Evolutionary conservation across 2,329 filamentous ascomycete genomes (phyloP), one percentile per base, ranked within the genome.

Genomic region (Cercospora sp.): DNA sequence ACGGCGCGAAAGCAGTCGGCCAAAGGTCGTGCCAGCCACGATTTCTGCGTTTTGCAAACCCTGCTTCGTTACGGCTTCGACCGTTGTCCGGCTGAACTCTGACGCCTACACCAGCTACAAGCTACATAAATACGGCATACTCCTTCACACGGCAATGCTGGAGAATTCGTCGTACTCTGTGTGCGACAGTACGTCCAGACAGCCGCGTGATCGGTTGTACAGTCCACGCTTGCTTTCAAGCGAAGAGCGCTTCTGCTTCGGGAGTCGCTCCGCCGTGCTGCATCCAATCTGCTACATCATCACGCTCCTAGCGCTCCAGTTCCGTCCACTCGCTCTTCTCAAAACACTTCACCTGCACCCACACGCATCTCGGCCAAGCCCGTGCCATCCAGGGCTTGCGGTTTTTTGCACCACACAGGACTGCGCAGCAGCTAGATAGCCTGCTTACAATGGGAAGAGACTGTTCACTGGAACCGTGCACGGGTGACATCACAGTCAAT

Each of bases 321-420:
- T 51, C 26, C 51, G 16, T 63, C 60, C 65, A 64, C 60, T 64
- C 65, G 18, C 42, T 36, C 12, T 40, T 42, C 61, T 40, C 65
- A 10, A 64, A 57, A 40, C 31, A 64, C 53, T 20, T 59, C 65
- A 31, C n/a, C 26, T 16, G 53, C 33, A 59, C 26, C 55, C 61
- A 40, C 61, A 13, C 31, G 45, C 61, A 33, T n/a, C 26, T 55
- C 31, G 28, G 61, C 28, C 61, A 42, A 58, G 62, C 53, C 33
- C 62, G 62, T 64, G 30, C 36, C 51, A 59, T 59, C 62, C 51
- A 58, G 33, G 23, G 51, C 45, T 59, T 18, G 48, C 45, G 20
- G n/a, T 10, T 36, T 28, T 33, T 40, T 16, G 45, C 55, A 26
- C 20, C 18, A 26, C 13, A 26, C 12, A 53, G 23, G 48, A 53